Evolutionary conservation across 495 filamentous ascomycete genomes (phyloP).

Genomic region (Aspergillus incahuasiensis): DNA sequence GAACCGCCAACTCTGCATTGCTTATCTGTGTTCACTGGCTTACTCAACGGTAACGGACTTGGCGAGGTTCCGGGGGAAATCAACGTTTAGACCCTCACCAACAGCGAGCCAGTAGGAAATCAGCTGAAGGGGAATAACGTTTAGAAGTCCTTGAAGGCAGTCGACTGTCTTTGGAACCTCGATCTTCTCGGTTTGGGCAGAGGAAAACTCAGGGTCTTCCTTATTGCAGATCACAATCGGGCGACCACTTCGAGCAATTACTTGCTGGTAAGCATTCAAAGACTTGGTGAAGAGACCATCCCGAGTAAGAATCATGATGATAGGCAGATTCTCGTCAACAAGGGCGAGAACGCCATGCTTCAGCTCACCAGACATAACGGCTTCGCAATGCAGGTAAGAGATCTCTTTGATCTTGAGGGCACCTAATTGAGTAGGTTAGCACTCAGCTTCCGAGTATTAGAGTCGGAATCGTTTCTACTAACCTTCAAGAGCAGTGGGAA

Average conservation of each 20-base stretch:
- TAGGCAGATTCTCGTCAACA: slow-evolving; percentile 95
- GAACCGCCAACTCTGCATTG: neutral
- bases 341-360: slow-evolving; percentile 97
- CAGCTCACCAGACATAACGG: slow-evolving; percentile 98
- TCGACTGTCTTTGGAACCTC: slow-evolving; percentile 96
- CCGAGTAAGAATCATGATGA: slow-evolving; percentile 98
- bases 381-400: slow-evolving; percentile 98
- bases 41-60: slow-evolving; percentile 99
- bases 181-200: slow-evolving; percentile 88
- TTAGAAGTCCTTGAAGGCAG: slow-evolving; percentile 89
- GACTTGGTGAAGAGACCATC: slow-evolving; percentile 96
- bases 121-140: slow-evolving; percentile 95
- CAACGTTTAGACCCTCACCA: slow-evolving; percentile 90
- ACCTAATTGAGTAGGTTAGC: slow-evolving; percentile 37
- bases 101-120: slow-evolving; percentile 99
- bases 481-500: slow-evolving; percentile 95
- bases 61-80: slow-evolving; percentile 95
- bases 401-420: slow-evolving; percentile 99
- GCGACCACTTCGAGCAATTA: slow-evolving; percentile 87
- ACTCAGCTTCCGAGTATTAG: neutral
- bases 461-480: slow-evolving; percentile 13
- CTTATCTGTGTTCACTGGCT: slow-evolving; percentile 16
- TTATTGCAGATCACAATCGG: slow-evolving; percentile 98
- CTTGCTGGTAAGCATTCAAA: slow-evolving; percentile 97
- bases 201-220: slow-evolving; percentile 80